Conservation (phyloP, 495 filamentous ascomycete species). For the Jackrogersella minutella region DNA sequence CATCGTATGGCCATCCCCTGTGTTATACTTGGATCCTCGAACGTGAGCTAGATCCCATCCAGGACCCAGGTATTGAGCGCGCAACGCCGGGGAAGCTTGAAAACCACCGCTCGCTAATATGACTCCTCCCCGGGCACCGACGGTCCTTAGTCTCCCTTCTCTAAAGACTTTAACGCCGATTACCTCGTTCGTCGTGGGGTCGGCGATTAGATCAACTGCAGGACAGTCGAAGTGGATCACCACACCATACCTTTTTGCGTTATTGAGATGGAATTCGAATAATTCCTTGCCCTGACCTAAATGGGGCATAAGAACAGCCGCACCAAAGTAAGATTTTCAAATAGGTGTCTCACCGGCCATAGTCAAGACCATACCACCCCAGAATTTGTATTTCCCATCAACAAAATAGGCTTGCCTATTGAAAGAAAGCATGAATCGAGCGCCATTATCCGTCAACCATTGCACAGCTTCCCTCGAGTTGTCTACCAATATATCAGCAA, state of each 20-base stretch:
- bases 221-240: constrained; percentile 54
- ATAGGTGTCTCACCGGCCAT: constrained; percentile 56
- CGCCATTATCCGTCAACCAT: constrained; percentile 63
- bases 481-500: constrained; percentile 55
- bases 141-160: constrained; percentile 34
- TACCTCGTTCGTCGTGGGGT: constrained; percentile 49
- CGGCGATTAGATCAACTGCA: constrained; percentile 50
- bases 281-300: constrained; percentile 60
- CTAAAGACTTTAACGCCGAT: constrained; percentile 47
- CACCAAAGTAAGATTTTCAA: background rate
- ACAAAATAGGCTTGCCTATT: constrained; percentile 68
- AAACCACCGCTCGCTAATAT: constrained; percentile 70
- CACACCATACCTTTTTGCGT: constrained; percentile 53
- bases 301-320: background rate
- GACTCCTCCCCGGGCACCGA: constrained; percentile 51
- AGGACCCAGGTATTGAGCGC: constrained; percentile 65
- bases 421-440: constrained; percentile 65
- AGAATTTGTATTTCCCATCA: constrained; percentile 64
- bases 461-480: constrained; percentile 57
- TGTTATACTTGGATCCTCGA: constrained; percentile 68
- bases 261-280: constrained; percentile 55
- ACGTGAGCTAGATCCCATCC: constrained; percentile 68
- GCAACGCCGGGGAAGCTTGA: constrained; percentile 63
- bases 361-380: constrained; percentile 66
- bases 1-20: constrained; percentile 60